Evolutionary conservation across 257 asterid species (phyloP).

Genomic region (Echites panduratus): DNA sequence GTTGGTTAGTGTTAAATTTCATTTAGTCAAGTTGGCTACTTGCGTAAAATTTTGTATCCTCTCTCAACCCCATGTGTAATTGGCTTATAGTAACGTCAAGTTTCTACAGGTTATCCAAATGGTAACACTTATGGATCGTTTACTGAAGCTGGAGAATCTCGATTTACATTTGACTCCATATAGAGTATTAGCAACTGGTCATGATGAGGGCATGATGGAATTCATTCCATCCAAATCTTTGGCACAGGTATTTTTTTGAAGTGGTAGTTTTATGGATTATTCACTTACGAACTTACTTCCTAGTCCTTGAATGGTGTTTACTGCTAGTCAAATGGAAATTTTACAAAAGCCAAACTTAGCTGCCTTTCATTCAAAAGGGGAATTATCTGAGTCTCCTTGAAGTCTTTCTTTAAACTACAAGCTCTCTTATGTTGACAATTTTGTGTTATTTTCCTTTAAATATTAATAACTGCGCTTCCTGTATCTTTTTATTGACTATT

Average conservation of each 20-base stretch:
- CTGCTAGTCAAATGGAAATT: neutral
- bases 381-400: neutral
- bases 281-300: neutral
- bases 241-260: slow-evolving; percentile 65
- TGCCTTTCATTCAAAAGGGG: no score
- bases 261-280: no score
- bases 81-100: neutral
- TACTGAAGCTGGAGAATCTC: slow-evolving; percentile 95
- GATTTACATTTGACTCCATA: slow-evolving; percentile 94
- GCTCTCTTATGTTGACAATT: no score
- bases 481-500: neutral
- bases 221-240: slow-evolving; percentile 92
- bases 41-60: neutral
- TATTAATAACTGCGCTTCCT: no score
- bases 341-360: neutral
- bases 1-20: slow-evolving; percentile 48
- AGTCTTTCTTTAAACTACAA: neutral
- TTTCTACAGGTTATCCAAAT: slow-evolving; percentile 82
- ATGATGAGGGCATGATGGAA: slow-evolving; percentile 98
- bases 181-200: slow-evolving; percentile 95
- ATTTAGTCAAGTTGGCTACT: neutral
- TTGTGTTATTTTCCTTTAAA: no score
- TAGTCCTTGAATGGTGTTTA: neutral
- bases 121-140: slow-evolving; percentile 95
- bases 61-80: neutral